phyloP scores from a whole-genome alignment of 495 filamentous ascomycete genomes.

The Talaromyces thailandensis region DNA sequence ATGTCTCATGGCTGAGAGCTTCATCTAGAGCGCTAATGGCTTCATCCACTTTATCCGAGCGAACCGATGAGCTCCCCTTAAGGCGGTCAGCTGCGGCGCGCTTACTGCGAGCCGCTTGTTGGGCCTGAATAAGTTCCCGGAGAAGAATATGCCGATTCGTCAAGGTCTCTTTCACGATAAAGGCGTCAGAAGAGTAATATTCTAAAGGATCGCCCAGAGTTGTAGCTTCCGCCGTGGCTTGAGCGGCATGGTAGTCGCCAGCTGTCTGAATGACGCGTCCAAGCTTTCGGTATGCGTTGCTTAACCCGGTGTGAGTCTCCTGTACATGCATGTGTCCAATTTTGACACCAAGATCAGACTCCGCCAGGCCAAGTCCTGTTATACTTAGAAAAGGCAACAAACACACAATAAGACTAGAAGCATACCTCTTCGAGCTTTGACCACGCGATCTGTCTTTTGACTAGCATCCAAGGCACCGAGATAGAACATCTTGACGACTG shows the following conservation, averaged over 20 bases:
- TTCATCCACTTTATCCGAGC: constrained; percentile 92
- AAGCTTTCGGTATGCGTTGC: constrained; percentile 87
- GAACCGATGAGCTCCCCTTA: constrained; percentile 72
- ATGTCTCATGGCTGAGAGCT: constrained; percentile 66
- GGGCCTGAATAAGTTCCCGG: constrained; percentile 82
- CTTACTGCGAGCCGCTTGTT: constrained; percentile 69
- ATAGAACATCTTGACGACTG: constrained; percentile 92
- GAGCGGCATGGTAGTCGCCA: constrained; percentile 93
- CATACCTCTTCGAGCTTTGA: constrained; percentile 85
- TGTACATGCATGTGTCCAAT: constrained; percentile 75
- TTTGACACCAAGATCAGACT: constrained; percentile 89
- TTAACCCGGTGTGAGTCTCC: constrained; percentile 80
- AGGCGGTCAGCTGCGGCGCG: constrained; percentile 79
- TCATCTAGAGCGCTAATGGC: constrained; percentile 84
- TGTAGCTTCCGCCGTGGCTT: constrained; percentile 93
- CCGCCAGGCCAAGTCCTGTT: constrained; percentile 79
- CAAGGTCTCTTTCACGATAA: constrained; percentile 97
- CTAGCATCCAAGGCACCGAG: constrained; percentile 89
- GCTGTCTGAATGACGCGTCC: constrained; percentile 86
- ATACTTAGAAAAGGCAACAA: not conserved
- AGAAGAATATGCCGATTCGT: constrained; percentile 99
- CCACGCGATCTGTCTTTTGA: constrained; percentile 90
- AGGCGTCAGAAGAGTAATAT: constrained; percentile 92
- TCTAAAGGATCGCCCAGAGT: constrained; percentile 88
- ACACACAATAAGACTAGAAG: not conserved